phyloP scores from a whole-genome alignment of 768 basidiomycete species.

The Pilatotrama ljubarskyi region DNA sequence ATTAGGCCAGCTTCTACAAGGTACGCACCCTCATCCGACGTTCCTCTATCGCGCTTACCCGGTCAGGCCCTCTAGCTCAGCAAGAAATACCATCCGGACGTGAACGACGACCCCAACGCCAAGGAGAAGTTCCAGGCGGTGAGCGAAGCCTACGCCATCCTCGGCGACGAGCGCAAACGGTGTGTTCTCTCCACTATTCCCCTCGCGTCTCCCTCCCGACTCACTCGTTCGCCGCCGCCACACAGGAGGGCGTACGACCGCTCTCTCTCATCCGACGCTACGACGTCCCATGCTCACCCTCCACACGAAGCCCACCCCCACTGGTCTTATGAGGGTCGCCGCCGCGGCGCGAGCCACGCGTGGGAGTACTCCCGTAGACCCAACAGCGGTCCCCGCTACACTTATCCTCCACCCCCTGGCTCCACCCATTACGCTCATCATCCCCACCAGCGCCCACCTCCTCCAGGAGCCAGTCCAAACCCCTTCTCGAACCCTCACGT shows the following conservation, averaged over 20 bases:
- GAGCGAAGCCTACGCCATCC: conserved; percentile 48
- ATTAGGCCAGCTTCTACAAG: conserved; percentile 40
- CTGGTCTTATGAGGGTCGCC: conserved; percentile 31
- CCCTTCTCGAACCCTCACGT: conserved; percentile 31
- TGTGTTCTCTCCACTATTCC: conserved; percentile 17
- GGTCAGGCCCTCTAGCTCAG: conserved; percentile 38
- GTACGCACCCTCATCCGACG: conserved; percentile 22
- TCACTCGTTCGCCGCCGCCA: background rate
- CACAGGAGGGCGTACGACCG: conserved; percentile 39
- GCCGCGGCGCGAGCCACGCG: conserved; percentile 39
- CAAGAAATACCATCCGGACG: conserved; percentile 49
- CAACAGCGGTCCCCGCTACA: conserved; percentile 20
- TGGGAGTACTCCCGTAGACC: conserved; percentile 34
- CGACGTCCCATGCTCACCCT: conserved; percentile 1
- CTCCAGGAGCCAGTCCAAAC: conserved; percentile 15
- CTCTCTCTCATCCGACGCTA: conserved; percentile 16
- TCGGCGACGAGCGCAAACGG: conserved; percentile 49
- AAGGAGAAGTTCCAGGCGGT: conserved; percentile 44
- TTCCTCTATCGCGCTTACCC: conserved; percentile 3
- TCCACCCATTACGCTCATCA: conserved; percentile 4
- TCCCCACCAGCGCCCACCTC: conserved; percentile 13
- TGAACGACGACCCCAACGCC: conserved; percentile 39
- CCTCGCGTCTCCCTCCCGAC: background rate
- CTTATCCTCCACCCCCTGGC: conserved; percentile 13
- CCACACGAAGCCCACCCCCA: conserved; percentile 20